Evolutionary conservation across 352 stramenopile species (phyloP), one percentile per base, ranked within the genome.

Genomic region (Globisporangium paroecandrum): DNA sequence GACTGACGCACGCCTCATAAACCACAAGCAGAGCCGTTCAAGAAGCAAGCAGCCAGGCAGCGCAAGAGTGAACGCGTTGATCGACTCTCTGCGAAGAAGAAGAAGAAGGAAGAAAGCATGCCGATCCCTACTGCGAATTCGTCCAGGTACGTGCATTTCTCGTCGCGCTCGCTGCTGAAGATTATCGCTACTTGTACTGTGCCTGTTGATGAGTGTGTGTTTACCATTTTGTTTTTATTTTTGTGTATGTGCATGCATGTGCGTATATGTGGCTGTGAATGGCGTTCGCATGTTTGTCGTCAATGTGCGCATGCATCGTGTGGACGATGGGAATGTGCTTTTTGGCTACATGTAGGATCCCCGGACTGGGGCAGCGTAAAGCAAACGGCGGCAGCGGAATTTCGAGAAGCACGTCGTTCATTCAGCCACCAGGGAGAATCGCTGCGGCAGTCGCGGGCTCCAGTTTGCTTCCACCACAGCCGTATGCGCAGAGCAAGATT

Each of bases 291-390:
- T 47, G 29, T 10, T 15, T 18, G n/a, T 36, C 34, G 12, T 38
- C 8, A 24, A 22, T 22, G 24, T 43, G 32, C 47, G 13, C 36
- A 22, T 66, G 24, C 22, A 22, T 46, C n/a, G 5, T 34, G 27
- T 49, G 56, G 32, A 32, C 32, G 32, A 20, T 49, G 5, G 8
- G 20, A 15, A 12, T 62, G 32, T 49, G 15, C 49, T n/a, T 51
- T 12, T 56, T 25, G 3, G 3, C 56, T 12, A 47, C 10, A 9
- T 62, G 20, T 49, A 77, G 71, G 41, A 75, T 77, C 47, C 68
- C 64, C 27, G 58, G 64, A 36, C 43, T 64, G 4, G 71, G 71
- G 1, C 64, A 62, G 51, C 71, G 71, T 34, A 74, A 75, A 54
- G 41, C 41, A 9, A 64, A 25, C 36, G 46, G 41, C 2, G 38